Percentiles rank a stretch among this genome's conserved stretches.
Evolutionary conservation across 331 rosid genomes (phyloP).

Genomic region (Quercus tomentella): DNA sequence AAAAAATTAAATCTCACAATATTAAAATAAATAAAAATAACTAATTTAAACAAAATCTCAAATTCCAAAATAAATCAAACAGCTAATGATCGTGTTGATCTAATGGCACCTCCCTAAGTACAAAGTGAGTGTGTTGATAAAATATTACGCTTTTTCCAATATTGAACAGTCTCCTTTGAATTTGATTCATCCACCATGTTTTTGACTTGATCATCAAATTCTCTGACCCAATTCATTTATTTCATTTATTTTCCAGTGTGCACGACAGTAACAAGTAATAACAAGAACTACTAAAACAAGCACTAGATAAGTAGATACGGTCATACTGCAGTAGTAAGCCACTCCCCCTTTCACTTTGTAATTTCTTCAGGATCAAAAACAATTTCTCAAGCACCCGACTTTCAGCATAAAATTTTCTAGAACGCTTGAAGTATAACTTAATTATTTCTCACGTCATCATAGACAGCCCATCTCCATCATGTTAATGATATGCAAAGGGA

Average conservation of each 20-base stretch:
- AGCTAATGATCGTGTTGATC: too few species aligned
- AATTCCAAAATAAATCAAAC: too few species aligned
- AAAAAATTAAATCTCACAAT: too few species aligned
- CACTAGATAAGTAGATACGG: too few species aligned
- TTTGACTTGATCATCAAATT: conserved; percentile 16
- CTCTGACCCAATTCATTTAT: conserved; percentile 14
- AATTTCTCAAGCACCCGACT: not conserved
- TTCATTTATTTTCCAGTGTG: conserved; percentile 6
- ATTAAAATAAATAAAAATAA: too few species aligned
- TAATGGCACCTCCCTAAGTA: too few species aligned
- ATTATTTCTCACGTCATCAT: not conserved
- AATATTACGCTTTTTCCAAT: conserved; percentile 37
- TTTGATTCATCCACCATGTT: not conserved
- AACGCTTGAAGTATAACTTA: not conserved
- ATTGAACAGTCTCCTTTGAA: not conserved
- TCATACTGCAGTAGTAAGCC: too few species aligned
- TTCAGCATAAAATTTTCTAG: not conserved
- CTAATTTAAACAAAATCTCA: too few species aligned
- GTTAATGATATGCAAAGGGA: too few species aligned
- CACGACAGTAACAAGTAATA: not conserved
- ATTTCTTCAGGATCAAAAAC: not conserved
- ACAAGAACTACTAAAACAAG: not conserved
- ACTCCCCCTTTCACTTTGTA: not conserved
- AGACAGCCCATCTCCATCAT: too few species aligned
- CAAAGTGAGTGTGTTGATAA: not conserved